Evolutionary conservation across 345 rosid species (phyloP).

Genomic region (Linum tenue): DNA sequence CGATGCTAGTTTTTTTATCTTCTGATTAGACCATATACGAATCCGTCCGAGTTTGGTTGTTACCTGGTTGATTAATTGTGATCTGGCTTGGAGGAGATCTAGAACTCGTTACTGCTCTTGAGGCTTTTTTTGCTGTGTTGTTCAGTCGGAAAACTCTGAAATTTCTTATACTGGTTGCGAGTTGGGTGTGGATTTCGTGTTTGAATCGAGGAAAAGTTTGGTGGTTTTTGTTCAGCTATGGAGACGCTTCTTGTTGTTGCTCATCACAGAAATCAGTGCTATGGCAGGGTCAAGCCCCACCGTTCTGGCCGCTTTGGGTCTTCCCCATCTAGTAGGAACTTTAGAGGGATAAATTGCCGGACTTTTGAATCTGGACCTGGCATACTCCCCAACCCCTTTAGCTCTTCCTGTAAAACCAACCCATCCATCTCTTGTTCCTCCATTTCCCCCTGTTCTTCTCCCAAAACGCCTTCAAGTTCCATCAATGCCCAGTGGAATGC

Average conservation of each 20-base stretch:
- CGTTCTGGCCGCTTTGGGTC: conserved; percentile 36
- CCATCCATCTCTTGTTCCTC: conserved; percentile 13
- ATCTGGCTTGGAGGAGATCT: conserved; percentile 30
- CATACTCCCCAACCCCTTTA: conserved; percentile 55
- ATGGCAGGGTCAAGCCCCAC: conserved; percentile 30
- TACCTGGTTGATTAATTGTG: conserved; percentile 20
- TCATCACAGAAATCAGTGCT: conserved; percentile 60
- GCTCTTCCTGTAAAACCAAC: conserved; percentile 15
- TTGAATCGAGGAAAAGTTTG: conserved; percentile 2
- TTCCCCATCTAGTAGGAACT: conserved; percentile 39
- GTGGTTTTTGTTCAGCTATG: conserved; percentile 36
- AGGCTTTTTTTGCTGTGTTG: conserved; percentile 2
- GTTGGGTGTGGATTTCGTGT: conserved; percentile 11
- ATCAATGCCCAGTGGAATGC: neutral
- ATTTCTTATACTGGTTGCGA: conserved; percentile 19
- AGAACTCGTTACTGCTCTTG: neutral
- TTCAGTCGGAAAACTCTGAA: neutral
- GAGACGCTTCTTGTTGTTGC: conserved; percentile 66
- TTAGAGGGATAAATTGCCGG: conserved; percentile 64
- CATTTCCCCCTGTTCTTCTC: conserved; percentile 21
- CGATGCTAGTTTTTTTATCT: conserved; percentile 10
- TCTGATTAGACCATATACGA: neutral
- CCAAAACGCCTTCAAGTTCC: conserved; percentile 23
- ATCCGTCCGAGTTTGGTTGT: conserved; percentile 7
- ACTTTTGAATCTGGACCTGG: conserved; percentile 67